Conservation (phyloP, 305 asterid genomes). For the Lippia alba region DNA sequence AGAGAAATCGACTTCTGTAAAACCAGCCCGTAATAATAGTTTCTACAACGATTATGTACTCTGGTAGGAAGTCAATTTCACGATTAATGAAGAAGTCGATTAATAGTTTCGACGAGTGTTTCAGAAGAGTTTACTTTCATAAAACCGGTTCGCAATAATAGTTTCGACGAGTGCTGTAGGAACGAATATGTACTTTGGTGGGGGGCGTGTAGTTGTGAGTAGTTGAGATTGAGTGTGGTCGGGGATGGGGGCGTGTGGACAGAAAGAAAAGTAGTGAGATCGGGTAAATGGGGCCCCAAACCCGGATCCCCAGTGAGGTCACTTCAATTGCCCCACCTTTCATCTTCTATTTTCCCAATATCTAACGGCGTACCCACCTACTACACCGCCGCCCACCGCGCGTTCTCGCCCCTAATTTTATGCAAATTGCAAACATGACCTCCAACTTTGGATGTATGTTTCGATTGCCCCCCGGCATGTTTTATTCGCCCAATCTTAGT, state of each 20-base stretch:
- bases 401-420: background rate
- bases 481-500: too few relatives aligned
- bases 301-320: conserved; percentile 29
- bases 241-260: conserved; percentile 22
- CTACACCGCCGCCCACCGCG: background rate
- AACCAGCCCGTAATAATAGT: too few relatives aligned
- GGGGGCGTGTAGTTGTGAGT: background rate
- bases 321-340: conserved; percentile 23
- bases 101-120: too few relatives aligned
- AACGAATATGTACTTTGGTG: too few relatives aligned
- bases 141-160: too few relatives aligned
- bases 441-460: background rate
- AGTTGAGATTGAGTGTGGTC: conserved; percentile 1
- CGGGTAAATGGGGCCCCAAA: conserved; percentile 28
- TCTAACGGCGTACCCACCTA: background rate
- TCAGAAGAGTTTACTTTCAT: too few relatives aligned
- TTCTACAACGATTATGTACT: too few relatives aligned
- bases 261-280: conserved; percentile 11
- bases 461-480: background rate
- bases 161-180: too few relatives aligned
- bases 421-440: background rate
- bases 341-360: conserved; percentile 32
- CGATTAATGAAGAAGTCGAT: too few relatives aligned
- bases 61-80: too few relatives aligned
- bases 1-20: too few relatives aligned